phyloP scores from a whole-genome alignment of 1,139 yeast genomes.

The Scheffersomyces quercinus region DNA sequence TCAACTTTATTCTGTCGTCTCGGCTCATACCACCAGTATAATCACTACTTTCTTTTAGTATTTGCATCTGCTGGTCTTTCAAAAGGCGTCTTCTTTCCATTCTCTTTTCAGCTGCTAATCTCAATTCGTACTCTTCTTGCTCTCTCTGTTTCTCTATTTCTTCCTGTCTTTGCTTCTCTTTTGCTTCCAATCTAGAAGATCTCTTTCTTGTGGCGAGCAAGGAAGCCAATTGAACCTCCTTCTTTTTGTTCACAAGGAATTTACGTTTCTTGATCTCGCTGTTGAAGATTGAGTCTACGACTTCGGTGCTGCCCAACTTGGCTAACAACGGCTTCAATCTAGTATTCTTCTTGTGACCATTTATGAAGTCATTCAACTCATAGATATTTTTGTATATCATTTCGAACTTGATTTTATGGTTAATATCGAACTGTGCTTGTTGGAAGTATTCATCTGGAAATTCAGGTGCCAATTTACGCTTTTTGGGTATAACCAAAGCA shows the following conservation, averaged over 20 bases:
- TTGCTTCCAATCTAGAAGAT: constrained; percentile 38
- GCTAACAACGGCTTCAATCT: constrained; percentile 21
- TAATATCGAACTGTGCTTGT: constrained; percentile 33
- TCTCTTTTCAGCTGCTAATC: constrained; percentile 37
- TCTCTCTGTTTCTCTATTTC: constrained; percentile 33
- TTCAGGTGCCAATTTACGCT: constrained; percentile 35
- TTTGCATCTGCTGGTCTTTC: constrained; percentile 16
- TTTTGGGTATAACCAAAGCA: constrained; percentile 40
- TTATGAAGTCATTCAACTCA: constrained; percentile 27
- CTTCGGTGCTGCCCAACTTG: constrained; percentile 16
- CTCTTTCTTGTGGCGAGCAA: constrained; percentile 43
- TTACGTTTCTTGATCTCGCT: constrained; percentile 37
- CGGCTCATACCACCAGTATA: constrained; percentile 33
- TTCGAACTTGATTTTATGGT: constrained; percentile 27
- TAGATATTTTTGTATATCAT: constrained; percentile 34
- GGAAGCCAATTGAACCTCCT: constrained; percentile 49
- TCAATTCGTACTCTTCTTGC: constrained; percentile 32
- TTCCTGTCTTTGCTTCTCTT: constrained; percentile 44
- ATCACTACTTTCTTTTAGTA: constrained; percentile 13
- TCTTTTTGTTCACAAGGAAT: constrained; percentile 41
- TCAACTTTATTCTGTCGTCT: constrained; percentile 43
- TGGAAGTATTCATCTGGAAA: constrained; percentile 31
- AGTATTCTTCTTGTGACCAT: constrained; percentile 16
- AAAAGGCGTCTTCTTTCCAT: constrained; percentile 35
- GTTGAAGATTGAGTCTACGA: constrained; percentile 26